Percentiles rank a stretch among this genome's conserved stretches.
phyloP scores from a whole-genome alignment of 2,329 filamentous ascomycete species.

The Ophiocordyceps camponoti-saundersi region DNA sequence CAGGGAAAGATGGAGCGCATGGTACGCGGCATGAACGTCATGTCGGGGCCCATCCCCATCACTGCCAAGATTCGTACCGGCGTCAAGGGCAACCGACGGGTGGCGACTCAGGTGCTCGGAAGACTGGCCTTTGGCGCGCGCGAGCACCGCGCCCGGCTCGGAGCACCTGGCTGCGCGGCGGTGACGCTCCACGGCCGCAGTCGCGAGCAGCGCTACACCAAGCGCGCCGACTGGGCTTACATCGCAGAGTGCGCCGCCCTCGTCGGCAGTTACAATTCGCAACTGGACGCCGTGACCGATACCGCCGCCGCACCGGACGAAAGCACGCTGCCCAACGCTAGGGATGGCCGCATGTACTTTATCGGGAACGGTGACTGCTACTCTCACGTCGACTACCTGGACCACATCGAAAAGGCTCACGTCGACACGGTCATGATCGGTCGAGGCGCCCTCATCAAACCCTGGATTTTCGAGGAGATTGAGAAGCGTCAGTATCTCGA shows the following conservation, averaged over 20 bases:
- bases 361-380: constrained; percentile 94
- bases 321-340: constrained; percentile 50
- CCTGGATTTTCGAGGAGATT: constrained; percentile 97
- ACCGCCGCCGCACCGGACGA: constrained; percentile 64
- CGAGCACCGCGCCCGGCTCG: constrained; percentile 52
- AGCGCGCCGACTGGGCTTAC: constrained; percentile 84
- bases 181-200: constrained; percentile 89
- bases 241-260: constrained; percentile 79
- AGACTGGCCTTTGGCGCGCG: constrained; percentile 65
- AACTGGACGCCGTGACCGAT: constrained; percentile 50
- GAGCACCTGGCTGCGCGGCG: constrained; percentile 76
- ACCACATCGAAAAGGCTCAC: constrained; percentile 56
- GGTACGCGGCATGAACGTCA: constrained; percentile 85
- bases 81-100: constrained; percentile 63
- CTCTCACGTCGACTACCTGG: constrained; percentile 75
- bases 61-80: constrained; percentile 92
- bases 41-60: constrained; percentile 80
- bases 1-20: constrained; percentile 85
- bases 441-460: constrained; percentile 91
- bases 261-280: constrained; percentile 61
- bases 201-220: constrained; percentile 86
- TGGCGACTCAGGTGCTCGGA: constrained; percentile 64
- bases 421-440: constrained; percentile 96
- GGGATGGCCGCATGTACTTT: constrained; percentile 64
- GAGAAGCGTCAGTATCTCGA: constrained; percentile 83